A percentile compares a stretch with the other conserved stretches of the same genome.
phyloP scores from a whole-genome alignment of 2,329 filamentous ascomycete genomes.

The Exophiala alcalophila region DNA sequence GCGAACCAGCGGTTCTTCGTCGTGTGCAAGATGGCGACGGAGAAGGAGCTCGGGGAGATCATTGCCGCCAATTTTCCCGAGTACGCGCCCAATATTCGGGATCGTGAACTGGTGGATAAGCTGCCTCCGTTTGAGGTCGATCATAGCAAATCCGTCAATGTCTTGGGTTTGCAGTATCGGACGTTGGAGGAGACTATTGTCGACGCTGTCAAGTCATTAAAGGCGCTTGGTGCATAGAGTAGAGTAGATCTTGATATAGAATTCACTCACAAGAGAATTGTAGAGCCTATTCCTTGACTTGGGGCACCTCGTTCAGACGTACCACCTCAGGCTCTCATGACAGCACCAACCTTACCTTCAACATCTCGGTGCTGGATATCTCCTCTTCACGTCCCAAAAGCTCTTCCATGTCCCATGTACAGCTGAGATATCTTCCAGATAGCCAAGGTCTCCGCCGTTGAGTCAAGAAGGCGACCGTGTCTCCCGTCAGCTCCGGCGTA shows the following conservation, averaged over 20 bases:
- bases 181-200: slow-evolving; percentile 38
- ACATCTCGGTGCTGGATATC: slow-evolving; percentile 22
- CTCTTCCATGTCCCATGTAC: slow-evolving; percentile 31
- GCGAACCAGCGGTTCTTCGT: slow-evolving; percentile 21
- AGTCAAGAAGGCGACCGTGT: slow-evolving; percentile 32
- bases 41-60: slow-evolving; percentile 21
- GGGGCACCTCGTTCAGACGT: too few species aligned
- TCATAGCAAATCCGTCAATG: slow-evolving; percentile 40
- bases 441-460: slow-evolving; percentile 26
- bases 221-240: slow-evolving; percentile 46
- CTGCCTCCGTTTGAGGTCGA: slow-evolving; percentile 36
- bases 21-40: slow-evolving; percentile 9
- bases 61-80: slow-evolving; percentile 23
- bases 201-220: slow-evolving; percentile 54
- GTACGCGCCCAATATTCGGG: slow-evolving; percentile 7
- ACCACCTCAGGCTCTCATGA: too few species aligned
- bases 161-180: slow-evolving; percentile 42
- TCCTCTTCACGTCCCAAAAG: slow-evolving; percentile 21
- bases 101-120: slow-evolving; percentile 9
- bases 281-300: too few species aligned
- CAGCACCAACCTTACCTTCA: slow-evolving; percentile 13
- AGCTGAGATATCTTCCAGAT: slow-evolving; percentile 22
- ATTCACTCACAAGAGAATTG: too few species aligned
- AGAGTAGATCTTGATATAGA: too few species aligned
- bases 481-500: slow-evolving; percentile 28